Percentiles rank a stretch among this genome's conserved stretches.
Evolutionary conservation across 225 moss, liverwort and hornwort genomes (phyloP).

Genomic region (Polytrichum formosum): DNA sequence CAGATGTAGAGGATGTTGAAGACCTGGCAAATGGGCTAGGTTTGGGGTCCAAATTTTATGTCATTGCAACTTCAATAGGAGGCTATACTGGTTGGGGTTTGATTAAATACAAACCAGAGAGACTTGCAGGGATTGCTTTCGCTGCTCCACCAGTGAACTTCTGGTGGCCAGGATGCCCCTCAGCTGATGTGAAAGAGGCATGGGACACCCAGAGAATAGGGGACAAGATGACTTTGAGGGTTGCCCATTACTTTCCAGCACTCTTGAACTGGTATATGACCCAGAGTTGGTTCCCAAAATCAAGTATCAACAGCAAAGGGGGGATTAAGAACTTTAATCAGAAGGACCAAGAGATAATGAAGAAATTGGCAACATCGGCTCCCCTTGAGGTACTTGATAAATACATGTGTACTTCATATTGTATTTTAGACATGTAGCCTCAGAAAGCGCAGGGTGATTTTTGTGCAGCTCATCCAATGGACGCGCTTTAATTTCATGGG

Average conservation of each 20-base stretch:
- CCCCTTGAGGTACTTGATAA: conserved; percentile 25
- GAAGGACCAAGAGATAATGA: conserved; percentile 50
- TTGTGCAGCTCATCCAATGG: background rate
- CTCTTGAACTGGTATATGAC: conserved; percentile 81
- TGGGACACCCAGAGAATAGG: conserved; percentile 52
- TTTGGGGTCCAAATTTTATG: conserved; percentile 71
- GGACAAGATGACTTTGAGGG: conserved; percentile 61
- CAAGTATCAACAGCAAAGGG: conserved; percentile 40
- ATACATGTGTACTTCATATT: background rate
- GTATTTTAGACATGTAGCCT: conserved; percentile 4
- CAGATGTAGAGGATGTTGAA: conserved; percentile 78
- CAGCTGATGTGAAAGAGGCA: conserved; percentile 52
- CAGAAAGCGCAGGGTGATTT: background rate
- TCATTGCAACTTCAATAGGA: conserved; percentile 71
- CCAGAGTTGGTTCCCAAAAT: conserved; percentile 61
- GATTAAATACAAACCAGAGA: conserved; percentile 78
- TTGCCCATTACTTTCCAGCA: conserved; percentile 76
- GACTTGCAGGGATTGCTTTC: conserved; percentile 86
- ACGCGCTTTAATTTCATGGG: background rate
- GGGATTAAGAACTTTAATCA: conserved; percentile 28
- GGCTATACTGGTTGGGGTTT: conserved; percentile 68
- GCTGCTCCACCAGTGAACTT: conserved; percentile 76
- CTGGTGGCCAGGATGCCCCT: conserved; percentile 84
- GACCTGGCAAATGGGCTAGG: conserved; percentile 77
- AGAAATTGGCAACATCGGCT: conserved; percentile 6